Evolutionary conservation across 73 alveolate genomes (phyloP), one percentile per base, ranked within the genome.

Genomic region (Blepharisma japonicum): DNA sequence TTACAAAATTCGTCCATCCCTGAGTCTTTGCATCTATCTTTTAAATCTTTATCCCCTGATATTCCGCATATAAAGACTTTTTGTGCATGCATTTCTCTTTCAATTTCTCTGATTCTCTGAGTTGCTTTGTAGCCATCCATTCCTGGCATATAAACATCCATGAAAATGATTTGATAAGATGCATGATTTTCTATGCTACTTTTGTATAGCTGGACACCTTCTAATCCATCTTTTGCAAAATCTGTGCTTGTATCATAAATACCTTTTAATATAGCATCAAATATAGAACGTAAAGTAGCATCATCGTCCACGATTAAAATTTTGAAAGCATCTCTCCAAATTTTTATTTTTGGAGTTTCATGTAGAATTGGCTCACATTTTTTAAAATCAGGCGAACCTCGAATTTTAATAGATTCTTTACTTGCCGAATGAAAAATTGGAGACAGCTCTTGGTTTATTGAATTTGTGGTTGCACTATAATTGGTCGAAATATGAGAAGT

Each of bases 141-240:
- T 39, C 74, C 23, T 39, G 74, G 74, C 74, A 61, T 61, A 39
- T 14, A 8, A 8, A 61, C 14, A 61, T 61, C 74, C 74, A 61
- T 61, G 47, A 61, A 61, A 20, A 61, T 61, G 0, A 61, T 25
- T 61, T 61, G 74, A 25, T 61, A 61, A n/a, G 23, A 14, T 2
- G 0, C 2, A n/a, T 39, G 47, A 14, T 61, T n/a, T 14, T 39
- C 47, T 20, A 48, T 9, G 5, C 5, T 2, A 0, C 5, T 61
- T 9, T 61, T 39, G 5, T 18, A 61, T 39, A 2, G 14, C 39
- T 61, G 47, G 11, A 61, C 46, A 18, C 47, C 74, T 61, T 39
- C 74, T 14, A 61, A 9, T 0, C 74, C 74, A 61, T 61, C 74
- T 61, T 5, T 2, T 20, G 74, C 74, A 5, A 61, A 61, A 8